These are phyloP conservation scores for Raffaelea ambrosiae DNA, from an alignment of 2,329 filamentous ascomycete species.

Conservation along the genomic window DNA sequence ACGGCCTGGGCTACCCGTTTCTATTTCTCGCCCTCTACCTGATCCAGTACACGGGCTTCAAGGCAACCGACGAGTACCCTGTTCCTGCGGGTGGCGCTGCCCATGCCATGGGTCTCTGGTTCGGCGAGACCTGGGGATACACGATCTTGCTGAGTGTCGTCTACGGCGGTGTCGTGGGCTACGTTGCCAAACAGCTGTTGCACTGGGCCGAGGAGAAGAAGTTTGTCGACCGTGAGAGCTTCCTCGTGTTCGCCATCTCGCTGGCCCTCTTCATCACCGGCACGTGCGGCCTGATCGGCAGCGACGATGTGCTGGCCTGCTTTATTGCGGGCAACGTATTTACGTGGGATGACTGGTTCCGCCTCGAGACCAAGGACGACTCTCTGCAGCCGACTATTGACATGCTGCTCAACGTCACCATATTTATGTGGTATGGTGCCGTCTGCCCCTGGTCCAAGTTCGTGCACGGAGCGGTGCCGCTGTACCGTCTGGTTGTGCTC, in stretches of 20 bases:
- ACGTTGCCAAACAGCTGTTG: conserved; percentile 71
- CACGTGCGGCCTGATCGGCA: conserved; percentile 79
- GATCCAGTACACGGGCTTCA: conserved; percentile 63
- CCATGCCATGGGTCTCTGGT: conserved; percentile 70
- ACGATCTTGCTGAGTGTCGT: conserved; percentile 68
- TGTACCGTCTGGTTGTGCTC: conserved; percentile 64
- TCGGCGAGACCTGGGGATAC: conserved; percentile 79
- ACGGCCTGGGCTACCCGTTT: conserved; percentile 83
- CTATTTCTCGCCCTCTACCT: conserved; percentile 78
- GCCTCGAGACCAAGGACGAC: conserved; percentile 79
- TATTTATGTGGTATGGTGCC: conserved; percentile 89
- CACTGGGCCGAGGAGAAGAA: conserved; percentile 75
- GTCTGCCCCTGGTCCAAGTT: conserved; percentile 76
- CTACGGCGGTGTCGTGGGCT: conserved; percentile 72
- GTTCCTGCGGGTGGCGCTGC: conserved; percentile 46
- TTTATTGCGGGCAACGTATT: conserved; percentile 89
- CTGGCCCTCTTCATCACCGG: conserved; percentile 81
- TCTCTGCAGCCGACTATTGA: conserved; percentile 91
- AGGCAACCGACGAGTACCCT: conserved; percentile 40
- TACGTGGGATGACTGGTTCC: conserved; percentile 92
- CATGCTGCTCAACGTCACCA: conserved; percentile 81
- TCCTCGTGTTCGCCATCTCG: conserved; percentile 77
- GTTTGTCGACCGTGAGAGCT: conserved; percentile 80
- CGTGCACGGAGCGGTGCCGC: conserved; percentile 53
- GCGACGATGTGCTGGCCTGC: conserved; percentile 83